Evolutionary conservation across 306 rosid genomes (phyloP).

Genomic region (Vigna hirtella): DNA sequence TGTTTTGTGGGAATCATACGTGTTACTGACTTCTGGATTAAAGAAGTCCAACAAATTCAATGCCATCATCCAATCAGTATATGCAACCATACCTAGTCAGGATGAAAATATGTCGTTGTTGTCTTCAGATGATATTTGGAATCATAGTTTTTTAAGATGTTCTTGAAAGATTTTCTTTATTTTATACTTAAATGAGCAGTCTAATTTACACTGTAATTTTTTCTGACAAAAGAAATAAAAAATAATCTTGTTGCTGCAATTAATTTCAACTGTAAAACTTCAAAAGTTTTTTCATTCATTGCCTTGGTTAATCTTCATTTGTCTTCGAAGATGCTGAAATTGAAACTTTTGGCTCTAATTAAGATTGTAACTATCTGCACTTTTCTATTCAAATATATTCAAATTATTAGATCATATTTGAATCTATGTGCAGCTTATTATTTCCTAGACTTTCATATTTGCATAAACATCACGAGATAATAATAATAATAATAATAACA

Average conservation of each 20-base stretch:
- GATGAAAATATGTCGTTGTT: neutral
- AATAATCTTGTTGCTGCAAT: constrained; percentile 1
- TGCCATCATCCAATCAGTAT: neutral
- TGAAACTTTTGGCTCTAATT: neutral
- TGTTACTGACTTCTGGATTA: no score
- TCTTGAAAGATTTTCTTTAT: no score
- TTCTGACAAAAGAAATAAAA: neutral
- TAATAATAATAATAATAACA: neutral
- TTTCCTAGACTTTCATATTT: constrained; percentile 13
- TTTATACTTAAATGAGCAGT: neutral
- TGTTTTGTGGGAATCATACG: no score
- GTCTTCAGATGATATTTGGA: neutral
- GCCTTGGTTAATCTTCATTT: neutral
- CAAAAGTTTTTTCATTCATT: constrained; percentile 25
- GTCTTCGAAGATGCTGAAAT: constrained; percentile 8
- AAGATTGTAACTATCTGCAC: constrained; percentile 6
- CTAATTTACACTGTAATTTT: constrained; percentile 6
- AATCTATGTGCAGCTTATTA: neutral
- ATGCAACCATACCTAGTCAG: neutral
- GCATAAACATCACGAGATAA: neutral
- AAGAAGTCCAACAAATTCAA: neutral
- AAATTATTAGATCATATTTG: neutral
- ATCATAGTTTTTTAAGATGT: neutral
- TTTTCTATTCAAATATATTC: neutral
- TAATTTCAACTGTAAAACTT: constrained; percentile 16